Conservation (phyloP, 108 stramenopile genomes). For the Craspedostauros australis region DNA sequence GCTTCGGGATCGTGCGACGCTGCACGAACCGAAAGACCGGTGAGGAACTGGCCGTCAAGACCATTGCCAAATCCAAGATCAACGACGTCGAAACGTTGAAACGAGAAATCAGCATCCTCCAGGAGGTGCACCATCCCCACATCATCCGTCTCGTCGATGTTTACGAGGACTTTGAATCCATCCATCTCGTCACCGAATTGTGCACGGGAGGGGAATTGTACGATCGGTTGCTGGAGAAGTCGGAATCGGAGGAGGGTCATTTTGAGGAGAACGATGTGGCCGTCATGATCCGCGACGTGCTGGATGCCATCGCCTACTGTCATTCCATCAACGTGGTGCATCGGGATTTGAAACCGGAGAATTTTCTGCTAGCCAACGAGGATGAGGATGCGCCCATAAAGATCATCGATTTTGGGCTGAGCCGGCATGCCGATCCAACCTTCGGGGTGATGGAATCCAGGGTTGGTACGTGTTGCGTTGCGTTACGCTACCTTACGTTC, state of each 20-base stretch:
- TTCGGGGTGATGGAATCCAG: conserved; percentile 8
- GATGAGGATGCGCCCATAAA: conserved; percentile 2
- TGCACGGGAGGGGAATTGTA: conserved; percentile 62
- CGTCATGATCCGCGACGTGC: conserved; percentile 41
- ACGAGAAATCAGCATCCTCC: conserved; percentile 46
- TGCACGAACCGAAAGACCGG: conserved; percentile 4
- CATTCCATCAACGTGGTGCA: conserved; percentile 80
- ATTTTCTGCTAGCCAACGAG: conserved; percentile 52
- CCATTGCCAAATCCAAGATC: conserved; percentile 33
- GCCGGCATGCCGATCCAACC: conserved; percentile 24
- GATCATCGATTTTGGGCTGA: conserved; percentile 84
- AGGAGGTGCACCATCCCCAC: conserved; percentile 55
- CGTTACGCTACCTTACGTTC: not conserved
- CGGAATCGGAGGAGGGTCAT: conserved; percentile 9
- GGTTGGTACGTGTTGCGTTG: conserved; percentile 10
- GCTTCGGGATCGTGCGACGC: conserved; percentile 12
- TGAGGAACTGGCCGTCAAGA: conserved; percentile 32
- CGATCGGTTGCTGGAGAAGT: conserved; percentile 56
- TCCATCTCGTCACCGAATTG: conserved; percentile 52
- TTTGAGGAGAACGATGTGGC: conserved; percentile 50
- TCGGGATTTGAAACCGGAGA: conserved; percentile 94
- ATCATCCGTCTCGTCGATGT: conserved; percentile 77
- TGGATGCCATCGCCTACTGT: conserved; percentile 60
- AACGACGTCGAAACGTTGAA: not conserved
- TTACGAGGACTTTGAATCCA: conserved; percentile 54